These are phyloP conservation scores for Parsonsia alboflavescens DNA, from an alignment of 257 asterid genomes.

Conservation along the genomic window DNA sequence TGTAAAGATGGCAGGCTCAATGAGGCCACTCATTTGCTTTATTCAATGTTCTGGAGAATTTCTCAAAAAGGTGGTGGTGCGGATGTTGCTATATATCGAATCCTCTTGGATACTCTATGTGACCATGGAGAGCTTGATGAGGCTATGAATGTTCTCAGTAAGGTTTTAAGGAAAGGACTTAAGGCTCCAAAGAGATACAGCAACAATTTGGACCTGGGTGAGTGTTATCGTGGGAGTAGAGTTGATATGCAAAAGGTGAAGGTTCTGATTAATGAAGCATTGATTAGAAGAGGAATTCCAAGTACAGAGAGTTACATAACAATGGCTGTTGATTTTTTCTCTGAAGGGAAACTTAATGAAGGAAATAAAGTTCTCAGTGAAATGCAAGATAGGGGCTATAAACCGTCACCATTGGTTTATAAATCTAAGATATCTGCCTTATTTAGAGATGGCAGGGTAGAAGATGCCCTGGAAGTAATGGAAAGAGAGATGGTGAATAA, in stretches of 20 bases:
- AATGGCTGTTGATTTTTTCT: conserved; percentile 64
- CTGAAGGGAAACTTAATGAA: conserved; percentile 60
- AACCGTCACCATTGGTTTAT: conserved; percentile 41
- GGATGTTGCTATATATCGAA: conserved; percentile 65
- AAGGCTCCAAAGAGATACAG: conserved; percentile 53
- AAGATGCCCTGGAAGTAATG: conserved; percentile 55
- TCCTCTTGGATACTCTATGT: conserved; percentile 66
- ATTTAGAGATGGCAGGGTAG: conserved; percentile 34
- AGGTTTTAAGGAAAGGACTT: conserved; percentile 73
- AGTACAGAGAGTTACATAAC: conserved; percentile 59
- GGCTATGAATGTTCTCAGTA: conserved; percentile 60
- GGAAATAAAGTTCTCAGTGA: conserved; percentile 54
- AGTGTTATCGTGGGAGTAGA: conserved; percentile 28
- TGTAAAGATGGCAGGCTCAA: conserved; percentile 60
- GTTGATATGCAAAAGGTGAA: conserved; percentile 34
- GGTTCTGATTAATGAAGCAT: conserved; percentile 53
- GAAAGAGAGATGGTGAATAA: conserved; percentile 59
- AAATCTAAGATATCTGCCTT: conserved; percentile 66
- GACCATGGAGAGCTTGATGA: conserved; percentile 66
- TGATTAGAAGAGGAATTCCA: conserved; percentile 60
- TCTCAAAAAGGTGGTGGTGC: conserved; percentile 79
- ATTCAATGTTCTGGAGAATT: conserved; percentile 80
- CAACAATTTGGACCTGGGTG: conserved; percentile 51
- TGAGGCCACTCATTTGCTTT: conserved; percentile 78
- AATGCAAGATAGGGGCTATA: conserved; percentile 59